Percentiles rank a stretch among this genome's conserved stretches.
phyloP scores from a whole-genome alignment of 2,329 filamentous ascomycete species.

The Aspergillus chevalieri region DNA sequence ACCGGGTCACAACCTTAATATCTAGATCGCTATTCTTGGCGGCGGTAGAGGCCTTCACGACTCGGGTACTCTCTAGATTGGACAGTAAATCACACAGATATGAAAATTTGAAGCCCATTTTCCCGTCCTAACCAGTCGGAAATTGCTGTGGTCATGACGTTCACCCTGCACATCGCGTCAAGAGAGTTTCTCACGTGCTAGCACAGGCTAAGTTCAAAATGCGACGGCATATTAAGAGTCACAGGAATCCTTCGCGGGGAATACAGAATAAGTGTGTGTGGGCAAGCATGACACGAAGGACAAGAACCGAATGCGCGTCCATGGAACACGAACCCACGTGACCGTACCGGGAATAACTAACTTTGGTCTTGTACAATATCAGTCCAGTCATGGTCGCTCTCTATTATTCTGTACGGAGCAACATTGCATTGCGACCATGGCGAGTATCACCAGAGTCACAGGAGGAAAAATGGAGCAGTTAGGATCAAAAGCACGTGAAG shows the following conservation, averaged over 20 bases:
- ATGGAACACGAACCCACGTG: slow-evolving; percentile 33
- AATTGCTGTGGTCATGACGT: background rate
- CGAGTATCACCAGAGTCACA: too few species aligned
- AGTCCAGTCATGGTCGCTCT: background rate
- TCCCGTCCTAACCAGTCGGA: background rate
- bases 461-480: background rate
- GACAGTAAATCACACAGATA: slow-evolving; percentile 69
- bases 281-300: slow-evolving; percentile 2
- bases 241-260: background rate
- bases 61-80: slow-evolving; percentile 50
- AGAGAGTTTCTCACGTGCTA: background rate
- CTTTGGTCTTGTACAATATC: background rate
- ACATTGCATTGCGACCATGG: too few species aligned
- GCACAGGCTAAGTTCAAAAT: too few species aligned
- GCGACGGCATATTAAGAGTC: background rate
- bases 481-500: background rate
- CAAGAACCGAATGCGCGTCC: slow-evolving; percentile 11
- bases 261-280: background rate
- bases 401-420: too few species aligned
- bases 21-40: slow-evolving; percentile 24
- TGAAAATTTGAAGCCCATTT: slow-evolving; percentile 53
- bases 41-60: slow-evolving; percentile 26
- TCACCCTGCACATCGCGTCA: background rate
- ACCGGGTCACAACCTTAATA: slow-evolving; percentile 50
- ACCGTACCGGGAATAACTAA: background rate